These are phyloP conservation scores for Leishmania arabica DNA, from an alignment of 208 protist species.

Conservation along the genomic window DNA sequence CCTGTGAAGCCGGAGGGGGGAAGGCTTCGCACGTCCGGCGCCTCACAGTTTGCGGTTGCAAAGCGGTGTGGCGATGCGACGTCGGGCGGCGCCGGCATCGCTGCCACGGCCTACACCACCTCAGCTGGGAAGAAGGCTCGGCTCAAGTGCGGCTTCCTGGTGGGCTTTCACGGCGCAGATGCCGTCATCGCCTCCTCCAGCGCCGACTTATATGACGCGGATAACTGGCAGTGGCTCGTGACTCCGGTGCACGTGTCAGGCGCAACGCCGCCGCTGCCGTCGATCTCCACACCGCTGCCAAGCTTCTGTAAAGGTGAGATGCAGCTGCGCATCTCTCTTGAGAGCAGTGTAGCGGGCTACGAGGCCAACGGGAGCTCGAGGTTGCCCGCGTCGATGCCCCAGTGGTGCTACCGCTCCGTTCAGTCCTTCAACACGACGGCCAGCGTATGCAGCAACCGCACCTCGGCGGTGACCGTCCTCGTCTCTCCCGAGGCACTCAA, in stretches of 20 bases:
- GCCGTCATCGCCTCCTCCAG: slow-evolving; percentile 9
- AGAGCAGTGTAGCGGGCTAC: neutral
- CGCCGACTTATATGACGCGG: neutral
- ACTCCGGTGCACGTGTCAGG: neutral
- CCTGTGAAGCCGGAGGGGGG: neutral
- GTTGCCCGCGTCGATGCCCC: slow-evolving; percentile 12
- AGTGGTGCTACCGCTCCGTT: slow-evolving; percentile 17
- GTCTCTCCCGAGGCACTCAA: neutral
- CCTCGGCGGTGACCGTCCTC: slow-evolving; percentile 9
- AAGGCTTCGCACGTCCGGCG: neutral
- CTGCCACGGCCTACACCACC: slow-evolving; percentile 7
- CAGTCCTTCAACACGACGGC: neutral
- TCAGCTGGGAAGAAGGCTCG: slow-evolving; percentile 5
- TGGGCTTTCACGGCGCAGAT: slow-evolving; percentile 18
- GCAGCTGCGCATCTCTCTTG: neutral
- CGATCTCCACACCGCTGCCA: neutral
- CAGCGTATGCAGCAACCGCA: slow-evolving; percentile 13
- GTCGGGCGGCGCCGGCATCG: slow-evolving; percentile 4
- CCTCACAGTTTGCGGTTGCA: slow-evolving; percentile 4
- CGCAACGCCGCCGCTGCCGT: neutral
- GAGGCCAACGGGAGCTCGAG: neutral
- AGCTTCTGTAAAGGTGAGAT: neutral
- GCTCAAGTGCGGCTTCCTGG: slow-evolving; percentile 15
- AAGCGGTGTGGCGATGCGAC: neutral
- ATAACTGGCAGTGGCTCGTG: neutral